These are phyloP conservation scores for Neurospora sp. DNA, from an alignment of 495 filamentous ascomycete genomes.

Conservation along the genomic window DNA sequence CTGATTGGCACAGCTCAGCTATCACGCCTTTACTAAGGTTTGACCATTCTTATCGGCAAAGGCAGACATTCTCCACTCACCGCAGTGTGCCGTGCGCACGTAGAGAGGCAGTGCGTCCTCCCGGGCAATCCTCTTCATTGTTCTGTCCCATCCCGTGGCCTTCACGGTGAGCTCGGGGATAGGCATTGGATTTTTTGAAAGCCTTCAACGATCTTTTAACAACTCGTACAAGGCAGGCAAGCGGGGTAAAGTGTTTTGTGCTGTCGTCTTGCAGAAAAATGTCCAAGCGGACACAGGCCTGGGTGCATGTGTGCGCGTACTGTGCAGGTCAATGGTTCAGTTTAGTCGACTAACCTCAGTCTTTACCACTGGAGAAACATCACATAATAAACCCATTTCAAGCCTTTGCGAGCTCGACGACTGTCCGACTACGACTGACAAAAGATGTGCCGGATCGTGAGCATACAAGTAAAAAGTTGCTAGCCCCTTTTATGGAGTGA, in stretches of 20 bases:
- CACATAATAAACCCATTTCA: background rate
- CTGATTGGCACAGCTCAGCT: slow-evolving; percentile 18
- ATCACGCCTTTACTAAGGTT: background rate
- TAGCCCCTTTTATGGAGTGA: background rate
- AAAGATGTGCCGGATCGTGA: background rate
- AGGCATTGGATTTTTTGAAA: background rate
- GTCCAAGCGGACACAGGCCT: background rate
- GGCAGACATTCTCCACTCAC: background rate
- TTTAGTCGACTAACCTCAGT: background rate
- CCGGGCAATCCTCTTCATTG: background rate
- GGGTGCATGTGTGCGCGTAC: background rate
- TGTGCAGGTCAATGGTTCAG: background rate
- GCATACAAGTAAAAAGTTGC: background rate
- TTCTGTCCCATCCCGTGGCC: background rate
- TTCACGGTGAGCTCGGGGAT: background rate
- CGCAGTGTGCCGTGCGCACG: background rate
- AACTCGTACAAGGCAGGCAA: background rate
- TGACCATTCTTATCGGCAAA: background rate
- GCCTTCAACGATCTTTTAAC: background rate
- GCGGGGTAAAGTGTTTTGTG: background rate
- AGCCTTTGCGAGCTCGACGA: background rate
- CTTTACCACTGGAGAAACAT: background rate
- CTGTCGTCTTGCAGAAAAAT: background rate
- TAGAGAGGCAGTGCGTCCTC: background rate
- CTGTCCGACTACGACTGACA: background rate